These are phyloP conservation scores for Apodospora peruviana DNA, from an alignment of 495 filamentous ascomycete species.

Conservation along the genomic window DNA sequence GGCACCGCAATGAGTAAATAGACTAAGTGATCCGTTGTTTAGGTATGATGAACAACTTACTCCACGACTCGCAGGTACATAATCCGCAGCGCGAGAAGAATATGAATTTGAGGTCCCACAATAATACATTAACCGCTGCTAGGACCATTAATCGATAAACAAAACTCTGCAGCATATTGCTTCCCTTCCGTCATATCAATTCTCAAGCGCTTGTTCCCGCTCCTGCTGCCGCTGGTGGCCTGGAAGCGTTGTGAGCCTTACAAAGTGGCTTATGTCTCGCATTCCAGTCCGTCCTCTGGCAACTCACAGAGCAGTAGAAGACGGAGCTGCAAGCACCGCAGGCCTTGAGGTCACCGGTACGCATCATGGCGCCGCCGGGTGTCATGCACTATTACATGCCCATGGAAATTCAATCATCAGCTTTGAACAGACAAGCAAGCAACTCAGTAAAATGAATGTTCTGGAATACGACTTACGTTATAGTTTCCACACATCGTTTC, in stretches of 20 bases:
- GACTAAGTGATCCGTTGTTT: too few relatives aligned
- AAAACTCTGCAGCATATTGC: too few relatives aligned
- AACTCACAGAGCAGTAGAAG: neutral
- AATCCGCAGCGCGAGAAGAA: too few relatives aligned
- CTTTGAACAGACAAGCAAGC: too few relatives aligned
- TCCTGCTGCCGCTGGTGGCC: neutral
- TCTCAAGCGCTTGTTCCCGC: neutral
- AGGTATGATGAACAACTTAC: too few relatives aligned
- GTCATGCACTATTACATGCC: neutral
- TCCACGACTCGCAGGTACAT: too few relatives aligned
- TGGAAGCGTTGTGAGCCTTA: neutral
- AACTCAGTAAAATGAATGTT: too few relatives aligned
- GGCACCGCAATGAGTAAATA: too few relatives aligned
- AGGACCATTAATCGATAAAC: too few relatives aligned
- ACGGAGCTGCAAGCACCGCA: neutral
- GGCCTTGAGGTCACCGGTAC: neutral
- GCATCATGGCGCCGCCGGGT: neutral
- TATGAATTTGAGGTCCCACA: too few relatives aligned
- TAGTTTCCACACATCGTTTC: neutral
- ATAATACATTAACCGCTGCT: too few relatives aligned
- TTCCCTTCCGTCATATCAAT: neutral
- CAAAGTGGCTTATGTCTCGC: neutral
- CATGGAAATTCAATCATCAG: neutral
- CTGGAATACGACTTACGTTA: neutral
- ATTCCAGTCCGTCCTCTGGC: neutral